Conservation (phyloP, 2,329 filamentous ascomycete species). For the Magnaporthiopsis poae region DNA sequence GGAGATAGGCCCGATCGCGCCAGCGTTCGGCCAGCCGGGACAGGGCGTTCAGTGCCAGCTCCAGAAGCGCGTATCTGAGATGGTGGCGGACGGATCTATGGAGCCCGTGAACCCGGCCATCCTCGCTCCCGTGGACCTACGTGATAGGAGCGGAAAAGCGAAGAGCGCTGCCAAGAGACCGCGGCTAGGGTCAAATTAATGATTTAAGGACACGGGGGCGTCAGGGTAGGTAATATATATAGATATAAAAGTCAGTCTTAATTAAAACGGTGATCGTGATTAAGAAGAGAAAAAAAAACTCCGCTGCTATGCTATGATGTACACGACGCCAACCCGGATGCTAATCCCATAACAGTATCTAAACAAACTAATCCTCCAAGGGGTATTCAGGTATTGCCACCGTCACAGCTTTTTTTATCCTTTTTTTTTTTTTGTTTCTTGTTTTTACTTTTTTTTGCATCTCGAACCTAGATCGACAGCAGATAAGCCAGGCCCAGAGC, state of each 20-base stretch:
- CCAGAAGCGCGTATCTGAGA: conserved; percentile 19
- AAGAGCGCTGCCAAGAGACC: too few relatives aligned
- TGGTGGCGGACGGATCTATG: conserved; percentile 25
- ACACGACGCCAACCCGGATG: not conserved
- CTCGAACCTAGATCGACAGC: not conserved
- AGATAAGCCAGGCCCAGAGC: not conserved
- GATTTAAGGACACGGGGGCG: too few relatives aligned
- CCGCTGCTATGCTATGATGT: not conserved
- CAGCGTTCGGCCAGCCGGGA: conserved; percentile 42
- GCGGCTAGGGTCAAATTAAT: too few relatives aligned
- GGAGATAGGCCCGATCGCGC: conserved; percentile 33
- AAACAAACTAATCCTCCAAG: not conserved
- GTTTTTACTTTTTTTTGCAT: not conserved
- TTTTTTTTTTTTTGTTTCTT: not conserved
- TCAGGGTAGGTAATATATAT: too few relatives aligned
- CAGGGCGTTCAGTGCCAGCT: conserved; percentile 28
- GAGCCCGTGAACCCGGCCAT: conserved; percentile 18
- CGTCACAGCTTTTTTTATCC: not conserved
- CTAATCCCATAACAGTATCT: not conserved
- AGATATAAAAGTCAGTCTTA: too few relatives aligned
- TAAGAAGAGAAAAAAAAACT: not conserved
- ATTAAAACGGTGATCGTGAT: not conserved
- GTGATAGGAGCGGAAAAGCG: not conserved
- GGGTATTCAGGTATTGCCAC: not conserved
- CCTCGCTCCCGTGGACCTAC: not conserved